Percentiles rank a stretch among this genome's conserved stretches.
Conservation (phyloP, 2,329 filamentous ascomycete genomes). For the Parascedosporium putredinis region DNA sequence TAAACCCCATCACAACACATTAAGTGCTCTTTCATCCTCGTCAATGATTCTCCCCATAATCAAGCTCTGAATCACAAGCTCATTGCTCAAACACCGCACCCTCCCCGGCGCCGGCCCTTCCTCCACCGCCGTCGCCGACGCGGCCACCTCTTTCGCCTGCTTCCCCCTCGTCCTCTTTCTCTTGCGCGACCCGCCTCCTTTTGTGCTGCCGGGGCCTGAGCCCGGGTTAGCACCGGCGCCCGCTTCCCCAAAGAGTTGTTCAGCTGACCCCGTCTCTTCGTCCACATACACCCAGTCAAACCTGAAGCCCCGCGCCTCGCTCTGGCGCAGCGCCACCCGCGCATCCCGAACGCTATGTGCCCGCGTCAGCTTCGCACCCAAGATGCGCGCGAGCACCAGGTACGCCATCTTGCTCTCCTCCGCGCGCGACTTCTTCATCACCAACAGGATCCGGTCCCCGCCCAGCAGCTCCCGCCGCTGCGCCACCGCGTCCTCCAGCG, state of each 20-base stretch:
- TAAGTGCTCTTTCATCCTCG: constrained; percentile 31
- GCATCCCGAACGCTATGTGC: constrained; percentile 59
- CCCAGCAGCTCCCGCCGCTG: constrained; percentile 53
- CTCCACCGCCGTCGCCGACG: constrained; percentile 15
- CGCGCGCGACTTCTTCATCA: constrained; percentile 54
- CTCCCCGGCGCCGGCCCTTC: constrained; percentile 31
- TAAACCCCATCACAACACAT: not conserved
- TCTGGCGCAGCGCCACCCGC: constrained; percentile 39
- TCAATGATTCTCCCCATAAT: constrained; percentile 75
- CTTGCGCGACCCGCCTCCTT: constrained; percentile 6
- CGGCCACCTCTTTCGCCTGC: no score
- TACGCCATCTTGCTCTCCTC: constrained; percentile 60
- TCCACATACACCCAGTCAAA: constrained; percentile 79
- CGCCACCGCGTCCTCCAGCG: constrained; percentile 45
- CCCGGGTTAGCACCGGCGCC: no score
- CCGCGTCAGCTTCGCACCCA: constrained; percentile 62
- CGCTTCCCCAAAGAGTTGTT: constrained; percentile 34
- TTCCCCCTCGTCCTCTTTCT: constrained; percentile 10
- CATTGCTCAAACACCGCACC: constrained; percentile 65
- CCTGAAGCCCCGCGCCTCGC: constrained; percentile 16
- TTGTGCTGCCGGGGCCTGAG: no score
- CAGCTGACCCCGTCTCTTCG: constrained; percentile 45
- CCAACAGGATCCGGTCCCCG: constrained; percentile 57
- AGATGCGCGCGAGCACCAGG: constrained; percentile 66
- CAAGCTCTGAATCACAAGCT: constrained; percentile 84